Conservation (phyloP, 2,329 filamentous ascomycete genomes). For the Malbranchea cinnamomea region DNA sequence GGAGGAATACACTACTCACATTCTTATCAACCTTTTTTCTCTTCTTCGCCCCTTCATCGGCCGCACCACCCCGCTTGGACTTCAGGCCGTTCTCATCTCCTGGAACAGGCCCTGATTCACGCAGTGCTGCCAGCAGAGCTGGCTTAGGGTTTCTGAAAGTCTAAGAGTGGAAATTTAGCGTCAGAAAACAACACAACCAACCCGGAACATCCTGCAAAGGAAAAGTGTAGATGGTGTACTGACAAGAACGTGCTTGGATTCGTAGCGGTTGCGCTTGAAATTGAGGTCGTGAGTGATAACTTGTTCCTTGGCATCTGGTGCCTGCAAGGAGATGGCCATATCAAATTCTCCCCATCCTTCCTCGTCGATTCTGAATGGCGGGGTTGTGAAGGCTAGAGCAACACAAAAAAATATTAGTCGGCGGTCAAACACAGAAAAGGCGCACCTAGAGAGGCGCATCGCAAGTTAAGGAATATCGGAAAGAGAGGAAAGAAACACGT, state of each 20-base stretch:
- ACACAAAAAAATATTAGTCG: not conserved
- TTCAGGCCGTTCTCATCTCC: constrained; percentile 51
- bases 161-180: constrained; percentile 19
- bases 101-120: constrained; percentile 74
- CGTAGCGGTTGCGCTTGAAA: constrained; percentile 69
- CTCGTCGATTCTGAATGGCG: constrained; percentile 80
- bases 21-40: constrained; percentile 53
- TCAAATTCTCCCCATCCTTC: constrained; percentile 99
- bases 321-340: constrained; percentile 71
- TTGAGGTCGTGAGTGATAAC: constrained; percentile 78
- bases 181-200: constrained; percentile 2
- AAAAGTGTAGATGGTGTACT: constrained; percentile 17
- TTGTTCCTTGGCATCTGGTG: constrained; percentile 78
- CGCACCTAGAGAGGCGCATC: too few species aligned
- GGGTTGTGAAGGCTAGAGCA: constrained; percentile 55
- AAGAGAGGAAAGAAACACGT: constrained; percentile 24
- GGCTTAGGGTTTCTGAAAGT: constrained; percentile 88
- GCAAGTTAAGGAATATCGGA: not conserved
- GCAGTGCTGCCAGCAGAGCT: constrained; percentile 61
- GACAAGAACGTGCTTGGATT: constrained; percentile 62
- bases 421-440: constrained; percentile 2
- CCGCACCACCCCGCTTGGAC: constrained; percentile 42
- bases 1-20: constrained; percentile 21
- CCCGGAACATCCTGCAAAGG: not conserved
- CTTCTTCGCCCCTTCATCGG: constrained; percentile 56